Evolutionary conservation across 495 filamentous ascomycete species (phyloP).

Genomic region (Neurospora intermedia): DNA sequence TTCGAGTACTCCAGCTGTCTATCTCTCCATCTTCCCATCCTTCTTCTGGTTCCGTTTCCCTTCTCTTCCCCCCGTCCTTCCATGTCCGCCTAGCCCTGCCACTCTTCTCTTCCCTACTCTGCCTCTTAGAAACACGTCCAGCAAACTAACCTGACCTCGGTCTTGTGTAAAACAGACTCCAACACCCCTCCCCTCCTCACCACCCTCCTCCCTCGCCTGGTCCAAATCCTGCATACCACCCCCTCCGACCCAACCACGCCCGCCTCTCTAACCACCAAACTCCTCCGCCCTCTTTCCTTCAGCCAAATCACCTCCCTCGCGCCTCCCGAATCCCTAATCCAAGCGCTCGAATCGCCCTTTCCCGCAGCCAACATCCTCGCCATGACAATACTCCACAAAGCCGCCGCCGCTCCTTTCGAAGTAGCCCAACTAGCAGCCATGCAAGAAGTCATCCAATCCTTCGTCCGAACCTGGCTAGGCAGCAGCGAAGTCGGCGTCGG

Average conservation of each 20-base stretch:
- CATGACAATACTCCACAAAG: slow-evolving; percentile 63
- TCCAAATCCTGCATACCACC: slow-evolving; percentile 36
- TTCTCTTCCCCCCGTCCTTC: too few species aligned
- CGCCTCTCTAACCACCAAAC: slow-evolving; percentile 40
- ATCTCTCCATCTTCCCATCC: too few species aligned
- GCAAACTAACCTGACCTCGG: not conserved
- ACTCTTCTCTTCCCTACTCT: not conserved
- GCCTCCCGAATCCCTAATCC: slow-evolving; percentile 41
- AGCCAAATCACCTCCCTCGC: slow-evolving; percentile 40
- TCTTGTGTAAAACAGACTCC: slow-evolving; percentile 17
- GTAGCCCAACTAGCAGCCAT: slow-evolving; percentile 58
- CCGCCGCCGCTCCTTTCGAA: slow-evolving; percentile 47
- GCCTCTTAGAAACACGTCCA: not conserved
- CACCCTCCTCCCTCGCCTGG: slow-evolving; percentile 38
- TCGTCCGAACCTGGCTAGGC: slow-evolving; percentile 64
- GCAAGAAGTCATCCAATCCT: slow-evolving; percentile 45
- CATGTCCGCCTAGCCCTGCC: too few species aligned
- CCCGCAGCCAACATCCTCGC: slow-evolving; percentile 59
- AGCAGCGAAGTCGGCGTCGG: slow-evolving; percentile 63
- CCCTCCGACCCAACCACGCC: slow-evolving; percentile 40
- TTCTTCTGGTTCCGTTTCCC: too few species aligned
- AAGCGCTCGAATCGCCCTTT: slow-evolving; percentile 48
- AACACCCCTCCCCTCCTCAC: slow-evolving; percentile 38
- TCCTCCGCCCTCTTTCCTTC: slow-evolving; percentile 42
- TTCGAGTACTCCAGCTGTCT: too few species aligned